Evolutionary conservation across 2,329 filamentous ascomycete species (phyloP).

Genomic region (Nigrospora oryzae): DNA sequence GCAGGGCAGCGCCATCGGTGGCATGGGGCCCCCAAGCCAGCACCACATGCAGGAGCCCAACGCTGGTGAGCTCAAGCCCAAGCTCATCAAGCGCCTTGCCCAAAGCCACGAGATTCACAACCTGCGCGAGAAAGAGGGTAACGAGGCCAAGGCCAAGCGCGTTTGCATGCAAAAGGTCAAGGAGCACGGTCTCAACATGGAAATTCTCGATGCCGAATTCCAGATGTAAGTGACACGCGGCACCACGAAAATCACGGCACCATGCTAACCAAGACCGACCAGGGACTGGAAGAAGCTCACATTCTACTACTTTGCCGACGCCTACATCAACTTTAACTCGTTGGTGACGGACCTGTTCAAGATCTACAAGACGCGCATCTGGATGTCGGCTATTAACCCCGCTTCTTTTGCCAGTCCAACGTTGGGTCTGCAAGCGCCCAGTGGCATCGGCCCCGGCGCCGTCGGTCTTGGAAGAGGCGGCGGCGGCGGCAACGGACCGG

Average conservation of each 20-base stretch:
- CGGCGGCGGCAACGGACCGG: constrained; percentile 21
- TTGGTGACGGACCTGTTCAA: constrained; percentile 97
- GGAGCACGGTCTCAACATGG: constrained; percentile 93
- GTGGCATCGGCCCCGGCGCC: constrained; percentile 56
- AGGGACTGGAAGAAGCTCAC: constrained; percentile 99
- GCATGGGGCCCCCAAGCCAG: constrained; percentile 67
- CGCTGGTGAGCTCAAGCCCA: constrained; percentile 77
- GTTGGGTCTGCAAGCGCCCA: constrained; percentile 61
- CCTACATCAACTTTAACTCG: constrained; percentile 98
- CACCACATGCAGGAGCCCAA: constrained; percentile 66
- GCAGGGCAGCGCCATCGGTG: constrained; percentile 64
- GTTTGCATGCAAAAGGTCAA: constrained; percentile 95
- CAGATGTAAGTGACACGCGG: constrained; percentile 65
- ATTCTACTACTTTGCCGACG: constrained; percentile 97
- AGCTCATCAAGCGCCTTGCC: constrained; percentile 92
- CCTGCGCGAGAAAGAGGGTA: constrained; percentile 90
- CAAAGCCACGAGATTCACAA: constrained; percentile 84
- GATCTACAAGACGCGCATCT: constrained; percentile 98
- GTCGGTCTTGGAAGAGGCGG: constrained; percentile 47
- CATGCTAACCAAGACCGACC: constrained; percentile 13
- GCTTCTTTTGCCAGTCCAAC: constrained; percentile 83
- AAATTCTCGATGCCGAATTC: constrained; percentile 96
- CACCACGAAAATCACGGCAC: no score
- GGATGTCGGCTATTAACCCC: constrained; percentile 99
- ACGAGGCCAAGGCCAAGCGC: constrained; percentile 94